phyloP scores from a whole-genome alignment of 2,329 filamentous ascomycete genomes.

The Trematosphaeria pertusa region DNA sequence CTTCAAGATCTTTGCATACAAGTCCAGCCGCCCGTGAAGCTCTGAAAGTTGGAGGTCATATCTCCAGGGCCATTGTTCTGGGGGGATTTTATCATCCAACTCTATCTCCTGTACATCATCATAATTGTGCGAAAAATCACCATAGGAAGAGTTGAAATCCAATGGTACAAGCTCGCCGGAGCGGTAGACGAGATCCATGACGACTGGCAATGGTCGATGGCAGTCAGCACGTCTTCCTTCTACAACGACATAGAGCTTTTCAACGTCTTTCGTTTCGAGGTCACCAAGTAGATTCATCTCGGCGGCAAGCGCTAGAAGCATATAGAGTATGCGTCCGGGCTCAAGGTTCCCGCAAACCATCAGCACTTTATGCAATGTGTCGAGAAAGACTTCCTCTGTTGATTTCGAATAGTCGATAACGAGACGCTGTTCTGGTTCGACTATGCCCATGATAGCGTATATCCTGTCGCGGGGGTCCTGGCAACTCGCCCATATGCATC shows the following conservation, averaged over 20 bases:
- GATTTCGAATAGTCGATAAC: neutral
- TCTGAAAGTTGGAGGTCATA: neutral
- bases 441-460: slow-evolving; percentile 1
- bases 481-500: slow-evolving; percentile 1
- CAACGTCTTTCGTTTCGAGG: neutral
- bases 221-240: neutral
- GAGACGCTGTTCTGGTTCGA: slow-evolving; percentile 1
- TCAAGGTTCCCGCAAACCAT: neutral
- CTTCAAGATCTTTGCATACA: slow-evolving; percentile 1
- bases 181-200: slow-evolving; percentile 1
- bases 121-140: slow-evolving; percentile 1
- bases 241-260: slow-evolving; percentile 1
- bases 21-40: neutral
- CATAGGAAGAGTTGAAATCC: slow-evolving; percentile 1
- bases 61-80: neutral
- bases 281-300: slow-evolving; percentile 1
- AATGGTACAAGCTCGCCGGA: slow-evolving; percentile 1
- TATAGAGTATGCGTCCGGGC: neutral
- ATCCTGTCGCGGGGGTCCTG: neutral
- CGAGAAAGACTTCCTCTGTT: slow-evolving; percentile 1
- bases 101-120: neutral
- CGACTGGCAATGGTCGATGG: neutral
- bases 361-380: slow-evolving; percentile 1
- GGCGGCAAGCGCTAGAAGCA: neutral
- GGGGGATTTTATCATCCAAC: neutral